phyloP scores from a whole-genome alignment of 148 eudicot genomes.

The Pouteria glomerata region DNA sequence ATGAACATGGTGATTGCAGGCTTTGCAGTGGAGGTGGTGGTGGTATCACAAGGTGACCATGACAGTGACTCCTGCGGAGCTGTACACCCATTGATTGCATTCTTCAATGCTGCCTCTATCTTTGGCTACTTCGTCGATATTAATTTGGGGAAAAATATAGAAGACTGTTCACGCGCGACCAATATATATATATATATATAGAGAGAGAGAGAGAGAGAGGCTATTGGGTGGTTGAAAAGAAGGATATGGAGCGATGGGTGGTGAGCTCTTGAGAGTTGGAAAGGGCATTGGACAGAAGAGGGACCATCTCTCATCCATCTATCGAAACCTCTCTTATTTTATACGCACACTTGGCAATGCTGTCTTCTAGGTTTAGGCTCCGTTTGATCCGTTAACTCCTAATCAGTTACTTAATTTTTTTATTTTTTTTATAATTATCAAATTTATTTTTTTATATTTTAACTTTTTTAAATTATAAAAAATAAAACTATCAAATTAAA shows the following conservation, averaged over 20 bases:
- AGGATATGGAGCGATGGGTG: neutral
- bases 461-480: too few species aligned
- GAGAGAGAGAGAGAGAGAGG: neutral
- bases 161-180: neutral
- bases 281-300: slow-evolving; percentile 21
- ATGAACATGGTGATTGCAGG: too few species aligned
- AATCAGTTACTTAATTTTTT: too few species aligned
- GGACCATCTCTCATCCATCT: too few species aligned
- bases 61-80: neutral
- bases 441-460: too few species aligned
- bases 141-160: neutral
- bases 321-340: too few species aligned
- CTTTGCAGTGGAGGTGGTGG: neutral
- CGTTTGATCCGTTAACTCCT: too few species aligned
- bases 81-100: slow-evolving; percentile 8
- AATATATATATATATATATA: neutral
- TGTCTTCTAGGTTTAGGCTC: too few species aligned
- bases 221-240: neutral
- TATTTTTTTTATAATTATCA: too few species aligned
- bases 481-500: too few species aligned
- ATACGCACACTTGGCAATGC: too few species aligned
- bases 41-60: neutral
- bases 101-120: neutral
- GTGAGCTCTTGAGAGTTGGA: slow-evolving; percentile 15
- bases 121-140: too few species aligned